A percentile compares a stretch with the other conserved stretches of the same genome.
phyloP scores from a whole-genome alignment of 2,329 filamentous ascomycete genomes.

The Talaromyces atroroseus region DNA sequence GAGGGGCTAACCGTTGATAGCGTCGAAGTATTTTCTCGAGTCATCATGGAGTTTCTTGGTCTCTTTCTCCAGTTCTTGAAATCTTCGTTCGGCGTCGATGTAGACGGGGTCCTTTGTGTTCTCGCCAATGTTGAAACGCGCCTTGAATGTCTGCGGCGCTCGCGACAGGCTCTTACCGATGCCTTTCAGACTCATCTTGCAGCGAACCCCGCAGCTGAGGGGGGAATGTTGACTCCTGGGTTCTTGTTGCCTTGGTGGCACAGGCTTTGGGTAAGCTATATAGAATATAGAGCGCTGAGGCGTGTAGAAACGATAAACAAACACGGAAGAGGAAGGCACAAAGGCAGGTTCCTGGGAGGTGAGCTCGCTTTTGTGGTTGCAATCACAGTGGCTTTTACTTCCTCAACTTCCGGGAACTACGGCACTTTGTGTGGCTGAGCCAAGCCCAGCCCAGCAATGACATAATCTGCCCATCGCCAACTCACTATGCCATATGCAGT shows the following conservation, averaged over 20 bases:
- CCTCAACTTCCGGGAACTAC: not conserved
- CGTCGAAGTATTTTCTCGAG: slow-evolving; percentile 93
- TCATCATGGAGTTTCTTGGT: slow-evolving; percentile 97
- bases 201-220: slow-evolving; percentile 12
- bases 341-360: not conserved
- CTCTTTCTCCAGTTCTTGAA: slow-evolving; percentile 87
- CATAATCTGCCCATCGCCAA: not conserved
- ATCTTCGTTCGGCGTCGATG: slow-evolving; percentile 87
- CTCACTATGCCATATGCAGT: no score
- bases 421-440: not conserved
- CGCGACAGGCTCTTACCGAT: slow-evolving; percentile 84
- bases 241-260: not conserved
- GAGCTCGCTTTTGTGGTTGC: not conserved
- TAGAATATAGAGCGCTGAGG: not conserved
- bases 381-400: not conserved
- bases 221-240: not conserved
- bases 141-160: slow-evolving; percentile 87
- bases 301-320: not conserved
- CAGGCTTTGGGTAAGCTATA: not conserved
- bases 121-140: slow-evolving; percentile 92
- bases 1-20: slow-evolving; percentile 67
- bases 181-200: slow-evolving; percentile 88
- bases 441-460: not conserved
- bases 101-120: slow-evolving; percentile 93
- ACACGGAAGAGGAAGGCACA: not conserved